Evolutionary conservation across 1,139 yeast species (phyloP).

Genomic region (Debaryomyces coudertii): DNA sequence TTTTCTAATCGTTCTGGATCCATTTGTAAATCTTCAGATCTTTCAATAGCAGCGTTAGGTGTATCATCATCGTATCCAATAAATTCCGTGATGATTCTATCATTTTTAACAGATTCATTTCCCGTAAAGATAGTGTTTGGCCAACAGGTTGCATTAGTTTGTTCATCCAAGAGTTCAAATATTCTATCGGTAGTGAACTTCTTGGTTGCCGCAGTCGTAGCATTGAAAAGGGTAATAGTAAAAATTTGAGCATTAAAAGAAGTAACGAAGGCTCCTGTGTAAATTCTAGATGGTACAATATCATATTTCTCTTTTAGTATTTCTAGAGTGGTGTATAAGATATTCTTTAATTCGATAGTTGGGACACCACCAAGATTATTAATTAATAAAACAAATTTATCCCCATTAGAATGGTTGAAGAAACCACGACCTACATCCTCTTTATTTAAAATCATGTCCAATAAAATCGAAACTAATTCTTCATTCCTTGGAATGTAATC

Average conservation of each 20-base stretch:
- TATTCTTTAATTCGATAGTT: constrained; percentile 42
- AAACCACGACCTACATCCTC: constrained; percentile 45
- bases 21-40: constrained; percentile 32
- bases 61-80: constrained; percentile 33
- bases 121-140: constrained; percentile 1
- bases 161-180: constrained; percentile 41
- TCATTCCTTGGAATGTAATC: constrained; percentile 46
- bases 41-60: constrained; percentile 24
- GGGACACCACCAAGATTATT: constrained; percentile 59
- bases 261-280: constrained; percentile 52
- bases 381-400: constrained; percentile 45
- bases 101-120: constrained; percentile 7
- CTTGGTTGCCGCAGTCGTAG: constrained; percentile 34
- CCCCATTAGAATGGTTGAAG: constrained; percentile 39
- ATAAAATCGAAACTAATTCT: constrained; percentile 39
- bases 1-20: constrained; percentile 21
- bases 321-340: constrained; percentile 23
- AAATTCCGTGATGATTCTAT: constrained; percentile 40
- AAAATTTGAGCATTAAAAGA: constrained; percentile 57
- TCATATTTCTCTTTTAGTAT: constrained; percentile 35
- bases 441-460: constrained; percentile 39
- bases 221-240: constrained; percentile 51
- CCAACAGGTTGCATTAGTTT: constrained; percentile 29
- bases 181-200: constrained; percentile 35
- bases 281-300: constrained; percentile 44